Base-by-base conservation (phyloP, 2,329 filamentous ascomycete species). In the Coniochaeta prunicola region DNA sequence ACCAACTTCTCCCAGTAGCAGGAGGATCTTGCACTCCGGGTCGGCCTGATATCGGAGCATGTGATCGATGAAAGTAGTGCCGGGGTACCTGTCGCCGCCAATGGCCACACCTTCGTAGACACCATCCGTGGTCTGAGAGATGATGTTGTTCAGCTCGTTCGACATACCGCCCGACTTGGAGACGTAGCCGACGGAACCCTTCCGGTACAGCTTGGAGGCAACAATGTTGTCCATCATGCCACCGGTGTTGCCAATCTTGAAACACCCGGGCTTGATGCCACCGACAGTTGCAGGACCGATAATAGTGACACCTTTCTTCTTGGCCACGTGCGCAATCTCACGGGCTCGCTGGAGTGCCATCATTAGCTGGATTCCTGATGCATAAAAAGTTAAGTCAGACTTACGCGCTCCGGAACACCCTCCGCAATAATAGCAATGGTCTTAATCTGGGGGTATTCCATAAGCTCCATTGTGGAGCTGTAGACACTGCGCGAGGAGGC, bases 221-320 rank as follows among this genome's bases (percentile, higher is more conserved):
- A 99, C 94, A 71, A 99, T 99, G 86, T 99, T 99, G 86, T 99
- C 94, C 94, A 99, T 99, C 94, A 99, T 99, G 78, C 94, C 94
- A 85, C 94, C 94, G 70, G 94, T 99, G 86, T 99, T 99, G 76
- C 94, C 94, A 66, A 99, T 99, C 87, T 97, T 99, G 90, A 93
- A 99, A 76, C 90, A 91, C 76, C 94, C 94, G 63, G 94, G 94
- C 87, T 97, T 99, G 82, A 99, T 97, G 71, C 94, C 94, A 86
- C 94, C 94, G 64, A 99, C 94, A 59, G 94, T 99, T 69, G 94
- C 94, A 65, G 94, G 94, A 65, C 94, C 94, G 73, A 99, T 97
- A 76, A 99, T 99, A 77, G 92, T 97, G 74, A 99, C 89, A 64
- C 93, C 93, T 89, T 97, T 99, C 86, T 97, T 93, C 81, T 94